Evolutionary conservation across 2,329 filamentous ascomycete species (phyloP).

Genomic region (Cladophialophora psammophila): DNA sequence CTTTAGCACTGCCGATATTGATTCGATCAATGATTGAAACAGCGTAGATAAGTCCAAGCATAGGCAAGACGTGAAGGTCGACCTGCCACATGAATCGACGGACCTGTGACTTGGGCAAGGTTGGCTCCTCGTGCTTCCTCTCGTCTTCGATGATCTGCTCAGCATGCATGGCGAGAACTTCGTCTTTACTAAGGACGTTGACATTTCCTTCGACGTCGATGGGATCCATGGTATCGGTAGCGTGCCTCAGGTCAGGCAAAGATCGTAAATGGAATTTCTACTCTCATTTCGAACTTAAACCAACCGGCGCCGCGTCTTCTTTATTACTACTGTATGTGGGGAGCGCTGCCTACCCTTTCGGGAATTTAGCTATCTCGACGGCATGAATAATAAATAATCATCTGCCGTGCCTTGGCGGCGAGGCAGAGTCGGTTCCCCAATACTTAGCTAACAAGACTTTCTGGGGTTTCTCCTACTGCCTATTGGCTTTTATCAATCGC

Average conservation of each 20-base stretch:
- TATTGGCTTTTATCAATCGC: too few relatives aligned
- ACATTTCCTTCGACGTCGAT: constrained; percentile 26
- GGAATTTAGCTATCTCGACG: too few relatives aligned
- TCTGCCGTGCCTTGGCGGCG: too few relatives aligned
- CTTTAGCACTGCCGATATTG: constrained; percentile 29
- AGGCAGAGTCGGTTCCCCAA: too few relatives aligned
- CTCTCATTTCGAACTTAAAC: too few relatives aligned
- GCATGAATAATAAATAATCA: too few relatives aligned
- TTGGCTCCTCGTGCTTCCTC: constrained; percentile 14
- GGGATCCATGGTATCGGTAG: constrained; percentile 19
- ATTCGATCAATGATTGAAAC: constrained; percentile 30
- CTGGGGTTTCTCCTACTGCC: too few relatives aligned
- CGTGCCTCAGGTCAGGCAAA: neutral
- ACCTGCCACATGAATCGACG: constrained; percentile 22
- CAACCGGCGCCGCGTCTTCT: too few relatives aligned
- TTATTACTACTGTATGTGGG: too few relatives aligned
- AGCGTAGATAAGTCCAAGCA: constrained; percentile 20
- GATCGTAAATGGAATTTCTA: too few relatives aligned
- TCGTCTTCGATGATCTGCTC: constrained; percentile 22
- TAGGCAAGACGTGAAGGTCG: constrained; percentile 22
- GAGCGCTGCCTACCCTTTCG: too few relatives aligned
- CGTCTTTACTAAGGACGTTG: constrained; percentile 20
- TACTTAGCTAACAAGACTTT: too few relatives aligned
- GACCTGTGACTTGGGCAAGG: constrained; percentile 17
- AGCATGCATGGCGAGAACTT: constrained; percentile 13